phyloP scores from a whole-genome alignment of 805 yeast species.

The Lipomyces starkeyi region DNA sequence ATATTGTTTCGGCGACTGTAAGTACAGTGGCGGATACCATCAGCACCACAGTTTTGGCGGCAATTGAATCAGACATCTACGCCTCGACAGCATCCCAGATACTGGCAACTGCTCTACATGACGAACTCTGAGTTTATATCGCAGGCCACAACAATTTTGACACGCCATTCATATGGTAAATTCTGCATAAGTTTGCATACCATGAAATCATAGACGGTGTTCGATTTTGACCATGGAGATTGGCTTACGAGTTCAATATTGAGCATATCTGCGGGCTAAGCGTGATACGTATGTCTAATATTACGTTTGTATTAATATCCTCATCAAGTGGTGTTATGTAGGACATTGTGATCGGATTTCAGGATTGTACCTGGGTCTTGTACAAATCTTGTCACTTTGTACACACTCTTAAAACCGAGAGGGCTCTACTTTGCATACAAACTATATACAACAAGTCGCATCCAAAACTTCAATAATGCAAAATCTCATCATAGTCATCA shows the following conservation, averaged over 20 bases:
- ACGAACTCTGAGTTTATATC: background rate
- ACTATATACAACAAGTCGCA: background rate
- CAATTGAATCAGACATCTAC: background rate
- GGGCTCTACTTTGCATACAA: background rate
- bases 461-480: constrained; percentile 6
- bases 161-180: background rate
- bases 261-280: no score
- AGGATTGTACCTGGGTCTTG: no score
- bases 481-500: background rate
- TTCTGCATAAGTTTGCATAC: background rate
- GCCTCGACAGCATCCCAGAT: background rate
- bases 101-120: background rate
- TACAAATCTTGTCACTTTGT: no score
- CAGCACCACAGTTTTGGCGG: background rate
- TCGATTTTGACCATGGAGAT: background rate
- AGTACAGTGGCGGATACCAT: background rate
- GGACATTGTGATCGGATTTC: no score
- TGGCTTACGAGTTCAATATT: no score
- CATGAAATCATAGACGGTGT: background rate
- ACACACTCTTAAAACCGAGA: no score
- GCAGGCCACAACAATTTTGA: background rate
- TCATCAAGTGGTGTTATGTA: no score
- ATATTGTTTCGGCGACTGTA: background rate
- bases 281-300: no score
- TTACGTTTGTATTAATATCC: no score